Base-by-base conservation (phyloP, 345 rosid genomes). In the Populus deltoides region DNA sequence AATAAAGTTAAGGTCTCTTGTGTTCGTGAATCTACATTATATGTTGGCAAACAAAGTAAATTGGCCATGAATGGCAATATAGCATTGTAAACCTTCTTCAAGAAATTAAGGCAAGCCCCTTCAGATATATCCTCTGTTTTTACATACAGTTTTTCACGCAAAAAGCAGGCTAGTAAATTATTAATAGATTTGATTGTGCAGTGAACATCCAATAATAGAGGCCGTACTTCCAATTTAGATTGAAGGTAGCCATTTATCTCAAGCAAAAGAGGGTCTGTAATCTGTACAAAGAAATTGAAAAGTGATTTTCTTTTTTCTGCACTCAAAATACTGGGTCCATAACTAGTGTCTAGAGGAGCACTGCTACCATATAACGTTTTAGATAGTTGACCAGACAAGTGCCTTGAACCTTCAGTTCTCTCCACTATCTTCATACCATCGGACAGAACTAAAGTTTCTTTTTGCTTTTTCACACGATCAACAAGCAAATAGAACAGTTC, bases 81-180 rank as follows among this genome's bases (percentile, higher is more conserved):
- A 12, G 84, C 78, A 41, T 53, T 74, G 71, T 89, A 90, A 74
- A 87, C 88, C 83, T 87, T 86, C 89, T 85, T 90, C 73, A 96
- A 85, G 85, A 92, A 91, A 83, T 75, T 86, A 80, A 88, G 83
- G 84, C 89, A 88, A 83, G 93, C 92, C 83, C 97, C 97, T 83
- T 85, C 90, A 66, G 93, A 87, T 71, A 83, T 83, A 84, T 93
- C 98, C 80, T 93, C 98, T 51, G 94, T 88, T 83, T 89, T 90
- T 49, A 90, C 39, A 82, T 91, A 91, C 70, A 92, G 77, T 39
- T 85, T 86, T 80, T 85, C 94, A 41, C 27, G 81, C 66, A 85
- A 78, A 80, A 91, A 81, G 84, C 85, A 77, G 76, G 68, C 87
- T 71, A 94, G 86, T 80, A 92, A 81, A 78, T 78, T 84, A 77